These are phyloP conservation scores for Geranium incanum DNA, from an alignment of 441 rosid genomes.

Conservation along the genomic window DNA sequence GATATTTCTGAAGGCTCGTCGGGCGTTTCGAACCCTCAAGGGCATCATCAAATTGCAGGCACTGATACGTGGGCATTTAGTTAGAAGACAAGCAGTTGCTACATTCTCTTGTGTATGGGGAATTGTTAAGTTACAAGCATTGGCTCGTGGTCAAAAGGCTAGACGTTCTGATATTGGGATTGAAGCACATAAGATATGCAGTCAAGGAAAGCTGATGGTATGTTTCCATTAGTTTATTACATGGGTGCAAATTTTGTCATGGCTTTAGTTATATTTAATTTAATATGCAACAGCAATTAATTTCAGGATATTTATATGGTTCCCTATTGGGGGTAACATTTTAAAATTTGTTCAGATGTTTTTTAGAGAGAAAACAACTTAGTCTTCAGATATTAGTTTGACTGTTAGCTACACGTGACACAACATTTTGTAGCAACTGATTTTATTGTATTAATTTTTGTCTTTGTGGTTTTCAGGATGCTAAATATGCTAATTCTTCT, in stretches of 20 bases:
- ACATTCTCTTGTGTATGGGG: slow-evolving; percentile 52
- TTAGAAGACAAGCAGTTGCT: slow-evolving; percentile 66
- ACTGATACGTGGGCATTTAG: slow-evolving; percentile 56
- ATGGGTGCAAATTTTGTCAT: not conserved
- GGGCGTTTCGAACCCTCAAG: slow-evolving; percentile 48
- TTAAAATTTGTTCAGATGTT: not conserved
- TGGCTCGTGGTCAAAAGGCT: slow-evolving; percentile 48
- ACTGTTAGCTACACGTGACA: not conserved
- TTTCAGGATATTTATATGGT: not conserved
- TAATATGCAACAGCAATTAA: not conserved
- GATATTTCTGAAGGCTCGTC: slow-evolving; percentile 46
- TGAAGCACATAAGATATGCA: slow-evolving; percentile 33
- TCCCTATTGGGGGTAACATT: not conserved
- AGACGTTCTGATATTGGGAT: slow-evolving; percentile 36
- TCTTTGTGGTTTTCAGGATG: slow-evolving; percentile 24
- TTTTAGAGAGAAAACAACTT: not conserved
- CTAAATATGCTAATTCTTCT: slow-evolving; percentile 26
- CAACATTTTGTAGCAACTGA: slow-evolving; percentile 3
- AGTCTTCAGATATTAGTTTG: not conserved
- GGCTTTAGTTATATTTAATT: not conserved
- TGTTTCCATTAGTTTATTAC: slow-evolving; percentile 12
- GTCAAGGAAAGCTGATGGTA: slow-evolving; percentile 41
- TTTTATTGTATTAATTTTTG: slow-evolving; percentile 2
- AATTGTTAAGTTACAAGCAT: slow-evolving; percentile 48
- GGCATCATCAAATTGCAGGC: slow-evolving; percentile 54